phyloP scores from a whole-genome alignment of 345 rosid species.

The Gossypium thurberi region DNA sequence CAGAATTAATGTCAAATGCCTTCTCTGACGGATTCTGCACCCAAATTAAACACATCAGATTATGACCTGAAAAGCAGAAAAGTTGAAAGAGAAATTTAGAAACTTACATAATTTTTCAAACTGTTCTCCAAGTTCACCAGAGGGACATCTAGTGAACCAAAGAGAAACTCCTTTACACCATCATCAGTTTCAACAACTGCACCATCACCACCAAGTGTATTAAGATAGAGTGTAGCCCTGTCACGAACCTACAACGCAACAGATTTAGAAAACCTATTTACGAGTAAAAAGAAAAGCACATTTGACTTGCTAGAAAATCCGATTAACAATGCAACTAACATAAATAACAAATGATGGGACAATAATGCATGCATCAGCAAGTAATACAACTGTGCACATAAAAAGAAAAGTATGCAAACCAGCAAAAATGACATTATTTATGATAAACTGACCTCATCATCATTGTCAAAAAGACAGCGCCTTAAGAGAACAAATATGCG shows the following conservation, averaged over 20 bases:
- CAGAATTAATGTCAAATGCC: conserved; percentile 73
- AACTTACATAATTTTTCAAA: conserved; percentile 80
- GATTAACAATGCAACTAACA: not conserved
- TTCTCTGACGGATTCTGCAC: conserved; percentile 76
- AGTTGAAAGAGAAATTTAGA: conserved; percentile 2
- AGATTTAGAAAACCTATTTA: not conserved
- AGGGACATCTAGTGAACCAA: conserved; percentile 78
- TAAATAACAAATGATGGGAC: not conserved
- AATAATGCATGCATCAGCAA: not conserved
- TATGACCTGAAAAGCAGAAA: conserved; percentile 16
- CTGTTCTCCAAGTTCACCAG: conserved; percentile 82
- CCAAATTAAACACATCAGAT: conserved; percentile 20
- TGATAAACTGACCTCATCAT: conserved; percentile 76
- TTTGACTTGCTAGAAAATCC: not conserved
- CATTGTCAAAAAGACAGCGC: conserved; percentile 89
- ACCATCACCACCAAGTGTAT: conserved; percentile 67
- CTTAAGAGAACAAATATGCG: conserved; percentile 75
- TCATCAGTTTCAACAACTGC: conserved; percentile 52
- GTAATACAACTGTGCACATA: not conserved
- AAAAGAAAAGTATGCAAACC: not conserved
- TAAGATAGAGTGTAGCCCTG: conserved; percentile 87
- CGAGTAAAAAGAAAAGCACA: not conserved
- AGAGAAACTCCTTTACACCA: conserved; percentile 63
- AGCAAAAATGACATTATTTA: not conserved
- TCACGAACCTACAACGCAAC: conserved; percentile 75